These are phyloP conservation scores for Xerocomellus amylosporus DNA, from an alignment of 768 basidiomycete genomes.

Conservation along the genomic window DNA sequence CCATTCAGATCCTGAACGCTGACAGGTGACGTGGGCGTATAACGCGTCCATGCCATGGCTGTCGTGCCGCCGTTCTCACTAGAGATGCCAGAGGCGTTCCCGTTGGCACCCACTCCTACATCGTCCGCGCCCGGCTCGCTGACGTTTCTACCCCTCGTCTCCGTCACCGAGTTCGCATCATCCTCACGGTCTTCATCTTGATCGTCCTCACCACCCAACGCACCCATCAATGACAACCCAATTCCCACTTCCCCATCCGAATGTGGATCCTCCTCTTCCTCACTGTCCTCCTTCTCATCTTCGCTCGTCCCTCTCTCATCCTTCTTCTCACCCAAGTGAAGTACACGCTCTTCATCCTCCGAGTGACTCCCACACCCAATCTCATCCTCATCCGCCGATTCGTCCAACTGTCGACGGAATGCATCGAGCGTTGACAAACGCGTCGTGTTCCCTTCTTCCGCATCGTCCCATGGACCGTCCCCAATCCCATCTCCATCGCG, in stretches of 20 bases:
- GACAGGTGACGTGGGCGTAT: conserved; percentile 25
- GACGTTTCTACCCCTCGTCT: not conserved
- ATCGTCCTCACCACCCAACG: conserved; percentile 37
- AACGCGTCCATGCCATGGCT: conserved; percentile 31
- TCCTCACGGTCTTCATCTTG: conserved; percentile 15
- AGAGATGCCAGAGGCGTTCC: conserved; percentile 1
- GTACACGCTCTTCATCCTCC: conserved; percentile 13
- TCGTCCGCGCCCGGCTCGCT: not conserved
- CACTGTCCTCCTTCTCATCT: not conserved
- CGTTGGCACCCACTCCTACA: conserved; percentile 1
- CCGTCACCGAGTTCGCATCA: conserved; percentile 3
- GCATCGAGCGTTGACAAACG: conserved; percentile 26
- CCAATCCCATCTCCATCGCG: not conserved
- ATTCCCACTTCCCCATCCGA: conserved; percentile 68
- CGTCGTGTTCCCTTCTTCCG: conserved; percentile 19
- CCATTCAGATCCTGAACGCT: not conserved
- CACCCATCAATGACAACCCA: conserved; percentile 62
- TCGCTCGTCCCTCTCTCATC: not conserved
- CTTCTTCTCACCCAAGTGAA: not conserved
- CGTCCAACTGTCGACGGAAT: conserved; percentile 21
- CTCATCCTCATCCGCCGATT: conserved; percentile 9
- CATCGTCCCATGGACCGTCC: not conserved
- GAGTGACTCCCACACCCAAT: not conserved
- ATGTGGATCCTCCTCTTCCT: conserved; percentile 25
- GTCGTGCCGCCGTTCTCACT: conserved; percentile 2